Percentiles rank a stretch among this genome's conserved stretches.
phyloP scores from a whole-genome alignment of 768 basidiomycete species.

The Suillus sp. region DNA sequence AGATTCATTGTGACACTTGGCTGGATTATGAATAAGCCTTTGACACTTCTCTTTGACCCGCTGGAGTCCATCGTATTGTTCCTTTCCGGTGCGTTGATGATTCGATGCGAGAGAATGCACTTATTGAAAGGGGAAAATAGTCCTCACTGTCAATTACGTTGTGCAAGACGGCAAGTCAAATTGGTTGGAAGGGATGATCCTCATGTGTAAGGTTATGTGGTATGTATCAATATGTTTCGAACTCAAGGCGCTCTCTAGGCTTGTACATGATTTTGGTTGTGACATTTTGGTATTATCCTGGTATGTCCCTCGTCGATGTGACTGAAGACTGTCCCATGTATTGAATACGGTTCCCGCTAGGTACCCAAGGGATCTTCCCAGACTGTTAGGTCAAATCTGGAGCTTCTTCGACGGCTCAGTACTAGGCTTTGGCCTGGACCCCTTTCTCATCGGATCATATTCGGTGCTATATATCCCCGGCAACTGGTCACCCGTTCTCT shows the following conservation, averaged over 20 bases:
- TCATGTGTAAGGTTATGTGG: constrained; percentile 51
- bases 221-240: not conserved
- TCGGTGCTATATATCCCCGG: not conserved
- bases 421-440: not conserved
- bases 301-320: constrained; percentile 25
- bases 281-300: constrained; percentile 56
- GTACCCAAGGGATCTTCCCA: constrained; percentile 1
- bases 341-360: not conserved
- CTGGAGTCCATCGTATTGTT: constrained; percentile 59
- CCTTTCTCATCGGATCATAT: not conserved
- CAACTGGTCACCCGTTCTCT: not conserved
- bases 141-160: constrained; percentile 83
- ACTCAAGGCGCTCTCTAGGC: constrained; percentile 29
- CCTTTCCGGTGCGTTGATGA: constrained; percentile 23
- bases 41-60: constrained; percentile 84
- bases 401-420: not conserved
- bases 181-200: constrained; percentile 85
- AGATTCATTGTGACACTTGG: constrained; percentile 76
- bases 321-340: too few relatives aligned
- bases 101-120: not conserved
- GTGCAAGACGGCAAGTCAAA: constrained; percentile 88
- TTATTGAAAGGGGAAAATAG: constrained; percentile 33
- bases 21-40: constrained; percentile 80
- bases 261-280: constrained; percentile 61
- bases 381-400: not conserved